A percentile compares a stretch with the other conserved stretches of the same genome.
Conservation (phyloP, 495 filamentous ascomycete species). For the Aspergillus hancockii region DNA sequence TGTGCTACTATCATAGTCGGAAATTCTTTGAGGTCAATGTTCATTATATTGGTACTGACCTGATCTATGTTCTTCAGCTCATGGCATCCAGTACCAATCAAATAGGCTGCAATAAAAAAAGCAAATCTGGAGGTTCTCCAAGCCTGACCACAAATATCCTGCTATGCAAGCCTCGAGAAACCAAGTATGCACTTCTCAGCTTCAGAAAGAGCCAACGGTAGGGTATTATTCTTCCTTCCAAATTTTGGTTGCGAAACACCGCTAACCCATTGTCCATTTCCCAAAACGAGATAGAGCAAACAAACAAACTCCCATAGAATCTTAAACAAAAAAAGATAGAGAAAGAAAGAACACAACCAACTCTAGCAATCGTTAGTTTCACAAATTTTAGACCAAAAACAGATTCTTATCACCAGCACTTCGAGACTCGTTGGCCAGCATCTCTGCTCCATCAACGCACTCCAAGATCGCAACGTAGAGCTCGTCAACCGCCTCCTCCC, state of each 20-base stretch:
- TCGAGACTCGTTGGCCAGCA: not conserved
- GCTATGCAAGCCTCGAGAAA: too few relatives aligned
- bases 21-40: too few relatives aligned
- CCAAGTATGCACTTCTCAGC: too few relatives aligned
- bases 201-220: too few relatives aligned
- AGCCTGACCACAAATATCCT: too few relatives aligned
- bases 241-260: not conserved
- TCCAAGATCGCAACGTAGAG: slow-evolving; percentile 24
- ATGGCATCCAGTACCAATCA: too few relatives aligned
- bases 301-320: not conserved
- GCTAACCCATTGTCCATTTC: not conserved
- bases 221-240: not conserved
- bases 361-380: not conserved
- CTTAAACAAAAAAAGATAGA: not conserved
- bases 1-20: too few relatives aligned
- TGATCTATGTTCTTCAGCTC: too few relatives aligned
- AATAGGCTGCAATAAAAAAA: too few relatives aligned
- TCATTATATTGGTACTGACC: too few relatives aligned
- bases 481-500: slow-evolving; percentile 29
- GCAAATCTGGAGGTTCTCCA: too few relatives aligned
- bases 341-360: not conserved
- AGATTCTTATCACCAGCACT: not conserved
- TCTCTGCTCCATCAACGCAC: slow-evolving; percentile 23
- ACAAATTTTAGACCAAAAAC: not conserved
- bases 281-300: not conserved